These are phyloP conservation scores for Pezicula neosporulosa DNA, from an alignment of 2,329 filamentous ascomycete species.

Conservation along the genomic window DNA sequence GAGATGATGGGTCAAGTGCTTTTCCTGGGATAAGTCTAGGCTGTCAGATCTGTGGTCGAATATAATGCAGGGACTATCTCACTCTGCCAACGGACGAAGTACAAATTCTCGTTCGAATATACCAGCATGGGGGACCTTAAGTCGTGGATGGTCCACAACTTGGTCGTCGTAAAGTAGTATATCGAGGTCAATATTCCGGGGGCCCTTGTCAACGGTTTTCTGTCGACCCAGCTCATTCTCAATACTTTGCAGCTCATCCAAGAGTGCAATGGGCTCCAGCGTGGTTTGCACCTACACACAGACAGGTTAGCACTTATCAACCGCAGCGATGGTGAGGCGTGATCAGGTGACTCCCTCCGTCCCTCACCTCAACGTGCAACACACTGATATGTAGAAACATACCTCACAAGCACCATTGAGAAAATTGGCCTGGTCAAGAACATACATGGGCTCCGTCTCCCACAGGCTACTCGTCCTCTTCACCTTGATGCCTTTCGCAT, in stretches of 20 bases:
- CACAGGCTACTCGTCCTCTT: constrained; percentile 83
- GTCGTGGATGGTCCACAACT: constrained; percentile 62
- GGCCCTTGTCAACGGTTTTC: constrained; percentile 89
- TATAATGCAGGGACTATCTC: constrained; percentile 24
- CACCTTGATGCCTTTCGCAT: constrained; percentile 67
- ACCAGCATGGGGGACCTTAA: constrained; percentile 79
- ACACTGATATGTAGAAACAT: constrained; percentile 28
- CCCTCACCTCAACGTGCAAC: too few relatives aligned
- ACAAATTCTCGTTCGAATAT: constrained; percentile 95
- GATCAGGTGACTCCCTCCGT: neutral
- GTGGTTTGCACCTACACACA: constrained; percentile 70
- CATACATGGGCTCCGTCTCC: constrained; percentile 97
- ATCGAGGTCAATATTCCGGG: constrained; percentile 91
- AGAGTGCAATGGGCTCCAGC: constrained; percentile 68
- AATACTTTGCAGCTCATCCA: constrained; percentile 80
- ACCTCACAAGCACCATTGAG: constrained; percentile 93
- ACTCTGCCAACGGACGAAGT: constrained; percentile 80
- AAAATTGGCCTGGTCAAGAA: constrained; percentile 82
- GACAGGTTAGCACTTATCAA: neutral
- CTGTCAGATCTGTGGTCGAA: constrained; percentile 9
- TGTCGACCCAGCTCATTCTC: constrained; percentile 75
- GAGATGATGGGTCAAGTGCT: constrained; percentile 47
- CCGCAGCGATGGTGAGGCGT: neutral
- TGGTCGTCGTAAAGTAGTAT: constrained; percentile 78
- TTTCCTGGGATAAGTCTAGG: constrained; percentile 52